A percentile compares a stretch with the other conserved stretches of the same genome.
These are phyloP conservation scores for Teratosphaeria nubilosa DNA, from an alignment of 2,329 filamentous ascomycete genomes.

Conservation along the genomic window DNA sequence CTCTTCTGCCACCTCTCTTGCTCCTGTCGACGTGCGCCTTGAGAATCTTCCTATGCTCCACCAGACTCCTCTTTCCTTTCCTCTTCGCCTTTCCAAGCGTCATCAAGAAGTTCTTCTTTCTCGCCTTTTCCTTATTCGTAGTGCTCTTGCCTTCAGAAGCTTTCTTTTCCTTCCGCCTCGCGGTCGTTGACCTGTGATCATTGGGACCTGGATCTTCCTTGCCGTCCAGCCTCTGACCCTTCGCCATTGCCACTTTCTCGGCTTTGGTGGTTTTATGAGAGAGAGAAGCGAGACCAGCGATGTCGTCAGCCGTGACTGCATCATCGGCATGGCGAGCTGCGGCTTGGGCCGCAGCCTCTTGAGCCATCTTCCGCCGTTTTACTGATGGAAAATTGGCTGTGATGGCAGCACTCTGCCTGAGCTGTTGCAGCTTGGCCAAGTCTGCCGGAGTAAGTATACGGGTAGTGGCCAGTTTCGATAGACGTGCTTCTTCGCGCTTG, in stretches of 20 bases:
- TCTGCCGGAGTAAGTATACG: conserved; percentile 92
- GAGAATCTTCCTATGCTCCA: conserved; percentile 71
- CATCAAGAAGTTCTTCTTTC: conserved; percentile 99
- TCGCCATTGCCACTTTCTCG: conserved; percentile 73
- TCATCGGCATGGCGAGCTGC: conserved; percentile 57
- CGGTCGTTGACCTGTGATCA: conserved; percentile 77
- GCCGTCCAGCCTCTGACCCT: conserved; percentile 54
- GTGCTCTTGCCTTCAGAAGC: conserved; percentile 83
- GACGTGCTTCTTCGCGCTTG: conserved; percentile 23
- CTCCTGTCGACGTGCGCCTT: conserved; percentile 71
- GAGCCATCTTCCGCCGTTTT: conserved; percentile 28
- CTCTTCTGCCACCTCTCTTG: conserved; percentile 73
- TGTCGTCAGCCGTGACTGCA: conserved; percentile 83
- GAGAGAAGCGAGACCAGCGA: conserved; percentile 73
- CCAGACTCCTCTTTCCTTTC: conserved; percentile 90
- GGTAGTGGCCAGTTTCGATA: conserved; percentile 74
- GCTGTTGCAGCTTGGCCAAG: conserved; percentile 84
- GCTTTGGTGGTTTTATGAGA: conserved; percentile 77
- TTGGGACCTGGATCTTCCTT: conserved; percentile 13
- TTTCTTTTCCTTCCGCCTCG: conserved; percentile 79
- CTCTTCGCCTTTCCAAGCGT: conserved; percentile 89
- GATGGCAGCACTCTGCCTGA: conserved; percentile 64
- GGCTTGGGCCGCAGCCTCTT: conserved; percentile 15
- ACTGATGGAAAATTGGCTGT: conserved; percentile 47
- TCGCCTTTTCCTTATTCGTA: conserved; percentile 92